Evolutionary conservation across 352 stramenopile genomes (phyloP), one percentile per base, ranked within the genome.

Genomic region (Phytophthora citricola): DNA sequence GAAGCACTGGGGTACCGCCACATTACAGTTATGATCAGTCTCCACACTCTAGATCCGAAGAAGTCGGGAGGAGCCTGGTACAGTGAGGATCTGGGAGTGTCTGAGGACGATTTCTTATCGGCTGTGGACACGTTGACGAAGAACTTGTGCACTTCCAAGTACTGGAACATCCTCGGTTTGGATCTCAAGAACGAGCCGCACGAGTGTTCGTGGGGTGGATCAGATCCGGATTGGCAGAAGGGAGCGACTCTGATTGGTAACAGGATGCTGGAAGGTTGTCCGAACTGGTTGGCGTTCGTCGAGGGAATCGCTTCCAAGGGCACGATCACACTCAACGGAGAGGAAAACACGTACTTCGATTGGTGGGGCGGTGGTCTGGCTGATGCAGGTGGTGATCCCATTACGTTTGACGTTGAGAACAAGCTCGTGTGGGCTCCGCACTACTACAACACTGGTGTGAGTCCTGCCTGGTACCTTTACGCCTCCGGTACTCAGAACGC

Each of bases 361-460:
- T 92, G 83, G 83, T 92, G 81, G 81, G 83, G 83, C 8, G 78
- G 73, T 8, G 83, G 83, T 50, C 63, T 92, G 0, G 73, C 81
- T 27, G 52, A 76, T n/a, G 83, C 78, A n/a, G 71, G 66, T 0
- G 58, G 11, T 4, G 59, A 76, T 22, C 81, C 81, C 15, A 61
- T 88, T 39, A 75, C 73, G 10, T 73, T 89, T 32, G 48, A 71
- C 5, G 58, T 78, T 15, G 47, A 75, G 1, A 76, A 89, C 66
- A 92, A 92, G 51, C 58, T 92, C 0, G 81, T 92, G 20, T 92
- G 80, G 63, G 76, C 83, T n/a, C 83, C 83, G 11, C 83, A 92
- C 61, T 92, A 92, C 60, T 92, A 92, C 70, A 90, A 88, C 69
- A 89, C 83, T 17, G 83, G 67, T 38, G 81, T 92, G 20, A 87